phyloP scores from a whole-genome alignment of 345 rosid genomes.

The Lepidium didymum region DNA sequence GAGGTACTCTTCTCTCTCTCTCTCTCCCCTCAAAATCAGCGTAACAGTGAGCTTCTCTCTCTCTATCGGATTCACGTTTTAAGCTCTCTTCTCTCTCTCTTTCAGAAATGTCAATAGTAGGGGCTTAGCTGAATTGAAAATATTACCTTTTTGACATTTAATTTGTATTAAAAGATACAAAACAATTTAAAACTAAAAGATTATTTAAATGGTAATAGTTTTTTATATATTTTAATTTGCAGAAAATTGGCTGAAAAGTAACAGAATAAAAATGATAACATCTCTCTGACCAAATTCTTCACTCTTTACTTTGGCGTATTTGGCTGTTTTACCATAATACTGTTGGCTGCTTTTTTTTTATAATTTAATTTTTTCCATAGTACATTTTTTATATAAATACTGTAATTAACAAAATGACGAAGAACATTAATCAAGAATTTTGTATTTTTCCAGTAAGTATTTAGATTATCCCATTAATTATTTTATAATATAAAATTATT shows the following conservation, averaged over 20 bases:
- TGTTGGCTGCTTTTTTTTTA: neutral
- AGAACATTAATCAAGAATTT: too few species aligned
- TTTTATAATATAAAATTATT: too few species aligned
- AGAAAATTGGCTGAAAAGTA: neutral
- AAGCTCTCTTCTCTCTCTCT: conserved; percentile 4
- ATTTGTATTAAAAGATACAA: neutral
- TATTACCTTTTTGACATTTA: conserved; percentile 6
- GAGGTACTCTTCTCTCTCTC: conserved; percentile 33
- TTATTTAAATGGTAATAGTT: neutral
- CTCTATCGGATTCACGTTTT: conserved; percentile 27
- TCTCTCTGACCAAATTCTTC: neutral
- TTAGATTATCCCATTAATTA: too few species aligned
- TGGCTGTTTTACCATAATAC: conserved; percentile 1
- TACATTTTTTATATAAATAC: neutral
- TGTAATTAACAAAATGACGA: neutral
- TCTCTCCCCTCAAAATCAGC: conserved; percentile 34
- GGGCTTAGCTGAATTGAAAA: neutral
- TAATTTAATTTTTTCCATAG: neutral
- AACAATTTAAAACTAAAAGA: neutral
- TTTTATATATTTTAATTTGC: neutral
- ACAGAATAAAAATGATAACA: conserved; percentile 12
- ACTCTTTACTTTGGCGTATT: conserved; percentile 5
- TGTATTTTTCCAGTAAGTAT: too few species aligned
- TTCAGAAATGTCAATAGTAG: conserved; percentile 7
- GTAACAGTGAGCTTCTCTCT: conserved; percentile 30